Evolutionary conservation across 495 filamentous ascomycete species (phyloP), one percentile per base, ranked within the genome.

Genomic region (Podospora sp.): DNA sequence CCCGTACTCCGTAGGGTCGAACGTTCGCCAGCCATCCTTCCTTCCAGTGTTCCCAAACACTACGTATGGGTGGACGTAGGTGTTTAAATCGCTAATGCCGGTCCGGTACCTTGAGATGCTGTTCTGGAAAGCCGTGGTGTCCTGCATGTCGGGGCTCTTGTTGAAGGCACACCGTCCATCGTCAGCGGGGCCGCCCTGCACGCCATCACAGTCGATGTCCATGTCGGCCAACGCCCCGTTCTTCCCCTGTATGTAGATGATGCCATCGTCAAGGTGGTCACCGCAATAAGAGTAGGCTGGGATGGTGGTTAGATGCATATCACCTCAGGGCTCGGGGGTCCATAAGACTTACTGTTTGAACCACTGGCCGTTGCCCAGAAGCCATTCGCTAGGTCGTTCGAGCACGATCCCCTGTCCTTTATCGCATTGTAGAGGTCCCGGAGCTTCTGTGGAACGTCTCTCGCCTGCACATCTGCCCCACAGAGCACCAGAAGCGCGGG

Each of bases 181-280:
- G 60, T 84, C 83, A 0, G 81, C 82, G 0, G 74, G 71, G 0
- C 75, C 70, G 1, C 77, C 74, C 58, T 85, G 80, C 0, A 75
- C 71, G 4, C 89, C 89, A 67, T 91, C 88, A 71, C 89, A 90
- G 76, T 91, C 89, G 49, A 91, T 79, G 69, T 91, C 89, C 86
- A 90, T 88, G 74, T 86, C 80, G 46, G 79, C 73, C 6, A 81
- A 71, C 0, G 73, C 63, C 26, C 75, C 75, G 51, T 68, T 60
- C 0, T 64, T 68, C 1, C 80, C 76, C 24, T 76, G 72, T 53
- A 80, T 60, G 65, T 76, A 83, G 69, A 82, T 73, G 62, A 80
- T 67, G 16, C 60, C 63, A 22, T 71, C 63, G 7, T 67, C 16
- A 9, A 77, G 60, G 60, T 75, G 73, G 68, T 82, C 77, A 25